Evolutionary conservation across 495 filamentous ascomycete species (phyloP), one percentile per base, ranked within the genome.

Genomic region (Bacidia gigantensis): DNA sequence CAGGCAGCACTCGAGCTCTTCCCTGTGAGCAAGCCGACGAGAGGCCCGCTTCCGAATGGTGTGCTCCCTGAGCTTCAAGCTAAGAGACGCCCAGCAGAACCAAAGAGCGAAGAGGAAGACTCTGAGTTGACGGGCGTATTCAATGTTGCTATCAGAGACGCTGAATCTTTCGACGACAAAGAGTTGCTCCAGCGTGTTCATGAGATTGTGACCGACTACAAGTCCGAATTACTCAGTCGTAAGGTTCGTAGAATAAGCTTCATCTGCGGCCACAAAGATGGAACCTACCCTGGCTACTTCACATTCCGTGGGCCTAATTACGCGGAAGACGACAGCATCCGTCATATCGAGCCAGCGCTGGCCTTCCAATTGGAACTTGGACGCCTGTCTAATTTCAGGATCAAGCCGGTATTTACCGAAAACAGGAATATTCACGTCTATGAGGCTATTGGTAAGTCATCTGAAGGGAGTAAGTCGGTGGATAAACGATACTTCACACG

Each of bases 401-500:
- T 97, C 71, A 92, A 87, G 69, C 89, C 92, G 0, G 87, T 97
- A 41, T 98, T 98, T 74, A 97, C 93, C 0, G 90, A 97, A 67
- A 98, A 98, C 72, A 82, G 90, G 56, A 95, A 93, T 71, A 96
- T 98, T 55, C 93, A 97, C 69, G 88, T 98, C 47, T 98, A 97
- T 69, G 89, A 97, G 71, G 92, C 87, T 40, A 72, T 93, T 60
- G 92, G 93, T 57, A 97, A 95, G 72, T 85, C 82, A 26, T 82
- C 87, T 22, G 89, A 95, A 66, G 88, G 82, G 38, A 93, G 97
- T 67, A 75, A 75, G 62, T 67, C 71, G 35, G 62, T 72, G 50
- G 74, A 77, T 60, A 95, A 94, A 80, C 81, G 92, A 50, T 98
- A 96, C 77, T 98, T 98, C 67, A 88, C 93, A 44, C 87, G 92